Base-by-base conservation (phyloP, 73 alveolate genomes). In the Stentor roeselii region DNA sequence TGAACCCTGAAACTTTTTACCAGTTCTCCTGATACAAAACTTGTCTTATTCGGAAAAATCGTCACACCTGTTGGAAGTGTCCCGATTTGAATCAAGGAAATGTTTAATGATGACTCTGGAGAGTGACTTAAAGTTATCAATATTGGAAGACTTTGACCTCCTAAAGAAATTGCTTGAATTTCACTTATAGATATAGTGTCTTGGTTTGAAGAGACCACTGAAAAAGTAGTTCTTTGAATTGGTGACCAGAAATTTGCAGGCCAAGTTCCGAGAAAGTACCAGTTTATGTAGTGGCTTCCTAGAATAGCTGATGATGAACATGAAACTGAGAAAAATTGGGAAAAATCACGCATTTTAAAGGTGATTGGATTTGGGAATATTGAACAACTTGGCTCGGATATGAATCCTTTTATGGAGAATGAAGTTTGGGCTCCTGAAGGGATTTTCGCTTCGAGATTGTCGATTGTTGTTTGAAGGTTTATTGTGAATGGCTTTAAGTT, bases 231-330 rank as follows among this genome's bases (percentile, higher is more conserved):
- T 67, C 80, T 67, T 0, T 21, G 80, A 21, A 67, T 67, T 30
- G 80, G 80, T 67, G 80, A 67, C 80, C 80, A 67, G 34, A 27
- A 67, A 2, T 67, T 67, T 67, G 41, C 37, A 1, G 80, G 80
- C 80, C 80, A 67, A 34, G 80, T 67, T 2, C 80, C 80, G 34
- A 21, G 41, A 67, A 21, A 67, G 41, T n/a, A 27, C 37, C 80
- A 67, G 11, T 34, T 32, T n/a, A 67, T 67, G 37, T 67, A 67
- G 34, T 21, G 37, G 37, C 34, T 11, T 21, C 80, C 80, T 30
- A 67, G 14, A 21, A 67, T 32, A 67, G 80, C n/a, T 21, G 1
- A 11, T 27, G 14, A 1, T 15, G 21, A 15, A 67, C 80, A 67
- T 30, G 80, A 67, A 21, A 67, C 80, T 67, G n/a, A 32, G 80